Evolutionary conservation across 140 eudicot genomes (phyloP).

Genomic region (Stevia rebaudiana): DNA sequence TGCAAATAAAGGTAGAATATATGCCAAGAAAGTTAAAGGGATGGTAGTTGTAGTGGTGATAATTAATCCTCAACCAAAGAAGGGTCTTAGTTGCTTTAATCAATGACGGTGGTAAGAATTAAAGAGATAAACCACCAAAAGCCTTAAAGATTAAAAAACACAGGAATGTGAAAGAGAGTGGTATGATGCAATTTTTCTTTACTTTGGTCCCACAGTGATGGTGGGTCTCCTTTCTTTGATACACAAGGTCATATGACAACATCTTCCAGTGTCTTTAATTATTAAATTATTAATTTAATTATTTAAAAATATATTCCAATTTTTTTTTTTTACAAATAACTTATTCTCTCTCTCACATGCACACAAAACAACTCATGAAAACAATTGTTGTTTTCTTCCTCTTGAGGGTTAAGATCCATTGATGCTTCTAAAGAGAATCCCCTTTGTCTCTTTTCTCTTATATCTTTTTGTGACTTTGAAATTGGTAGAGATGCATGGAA

Average conservation of each 20-base stretch:
- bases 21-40: constrained; percentile 24
- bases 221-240: constrained; percentile 38
- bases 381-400: constrained; percentile 30
- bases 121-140: constrained; percentile 46
- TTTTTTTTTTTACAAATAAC: background rate
- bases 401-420: constrained; percentile 26
- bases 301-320: background rate
- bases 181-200: constrained; percentile 48
- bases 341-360: constrained; percentile 26
- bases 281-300: background rate
- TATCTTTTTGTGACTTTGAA: constrained; percentile 27
- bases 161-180: constrained; percentile 47
- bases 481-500: constrained; percentile 31
- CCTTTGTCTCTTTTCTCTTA: constrained; percentile 32
- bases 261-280: constrained; percentile 25
- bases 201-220: constrained; percentile 44
- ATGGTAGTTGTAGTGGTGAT: constrained; percentile 32
- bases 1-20: constrained; percentile 23
- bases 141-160: constrained; percentile 23
- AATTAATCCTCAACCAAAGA: constrained; percentile 37
- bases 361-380: constrained; percentile 21
- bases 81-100: constrained; percentile 35
- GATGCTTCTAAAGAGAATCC: constrained; percentile 25
- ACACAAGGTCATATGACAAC: constrained; percentile 36
- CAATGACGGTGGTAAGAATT: constrained; percentile 47